Evolutionary conservation across 1,284 basidiomycete genomes (phyloP), one percentile per base, ranked within the genome.

Genomic region (Mycosarcoma mackinlayi): DNA sequence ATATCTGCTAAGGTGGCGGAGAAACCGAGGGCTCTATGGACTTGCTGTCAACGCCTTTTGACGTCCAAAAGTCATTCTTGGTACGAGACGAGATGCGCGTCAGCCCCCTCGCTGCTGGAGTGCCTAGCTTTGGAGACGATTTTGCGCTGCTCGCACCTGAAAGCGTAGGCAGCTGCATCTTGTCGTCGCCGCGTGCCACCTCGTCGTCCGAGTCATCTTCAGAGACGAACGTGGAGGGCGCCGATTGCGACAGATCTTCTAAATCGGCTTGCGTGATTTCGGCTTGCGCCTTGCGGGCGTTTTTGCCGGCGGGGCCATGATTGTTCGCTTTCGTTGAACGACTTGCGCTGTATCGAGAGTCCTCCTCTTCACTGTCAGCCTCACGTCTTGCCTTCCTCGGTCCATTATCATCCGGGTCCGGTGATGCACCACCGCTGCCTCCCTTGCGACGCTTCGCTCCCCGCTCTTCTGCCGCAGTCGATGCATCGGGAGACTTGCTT

Each of bases 21-120:
- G 67, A 56, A 4, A 35, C 33, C n/a, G 60, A 64, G 23, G 53
- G 14, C 9, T 64, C 49, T 3, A 24, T 38, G 10, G 52, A 38
- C 19, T 40, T 19, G 7, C 49, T 37, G 33, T 70, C 61, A 8
- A 57, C 67, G 18, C 67, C 67, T 30, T 70, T 70, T 2, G 49
- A 34, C 2, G 67, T 60, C 67, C 67, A 70, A 39, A 70, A 70
- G 33, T 70, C 61, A 34, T 64, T 57, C 49, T 70, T 70, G 24
- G 61, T 61, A 44, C 67, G 67, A 16, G 61, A 70, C 19, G 67
- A 64, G 49, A 70, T 52, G 35, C 67, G 56, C 24, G 56, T 8
- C 5, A 63, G 23, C 5, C 59, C 59, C 30, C 59, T 53, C 1
- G 37, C 37, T 18, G 45, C 8, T 19, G 37, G 37, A n/a, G 11